Base-by-base conservation (phyloP, 2,329 filamentous ascomycete species). In the Penicillium aurantiogriseum region DNA sequence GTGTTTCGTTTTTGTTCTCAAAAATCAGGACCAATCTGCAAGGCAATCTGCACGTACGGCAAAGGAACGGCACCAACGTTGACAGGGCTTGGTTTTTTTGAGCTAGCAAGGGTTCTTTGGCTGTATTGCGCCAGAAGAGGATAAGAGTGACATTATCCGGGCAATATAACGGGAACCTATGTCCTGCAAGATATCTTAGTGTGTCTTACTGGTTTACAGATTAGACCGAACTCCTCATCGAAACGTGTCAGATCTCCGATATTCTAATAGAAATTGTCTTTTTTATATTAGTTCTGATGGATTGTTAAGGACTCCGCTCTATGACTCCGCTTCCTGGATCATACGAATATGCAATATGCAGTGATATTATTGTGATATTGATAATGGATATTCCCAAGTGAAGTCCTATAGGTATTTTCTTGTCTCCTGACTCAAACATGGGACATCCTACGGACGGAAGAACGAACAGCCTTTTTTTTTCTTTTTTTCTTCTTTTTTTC, bases 181-280 rank as follows among this genome's bases (percentile, higher is more conserved):
- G 19, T 23, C 23, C 31, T 45, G 47, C 40, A 57, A 38, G 44
- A 27, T 43, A 25, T 35, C 31, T 31, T 45, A n/a, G n/a, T 33
- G 11, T 40, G 10, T 45, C 13, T 35, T 17, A 35, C 21, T 36
- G 29, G 27, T 3, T 23, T 23, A 35, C 29, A 23, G 29, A 35
- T 47, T 35, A 3, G 31, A 36, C 58, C 62, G 63, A 66, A 64
- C 64, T 62, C 55, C 61, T 61, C 63, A 66, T 66, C 64, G 63
- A 39, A 54, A 42, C 49, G 54, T 62, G 56, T 60, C 56, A 60
- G 63, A 66, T 66, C 64, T 65, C 39, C 39, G 50, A 57, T 43
- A 42, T 25, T 33, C 13, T 5, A 19, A 35, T 10, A 13, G 13
- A 7, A 46, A 23, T 23, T 44, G 3, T 45, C 6, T 19, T 27